Evolutionary conservation across 331 rosid genomes (phyloP).

Genomic region (Malus hybrid): DNA sequence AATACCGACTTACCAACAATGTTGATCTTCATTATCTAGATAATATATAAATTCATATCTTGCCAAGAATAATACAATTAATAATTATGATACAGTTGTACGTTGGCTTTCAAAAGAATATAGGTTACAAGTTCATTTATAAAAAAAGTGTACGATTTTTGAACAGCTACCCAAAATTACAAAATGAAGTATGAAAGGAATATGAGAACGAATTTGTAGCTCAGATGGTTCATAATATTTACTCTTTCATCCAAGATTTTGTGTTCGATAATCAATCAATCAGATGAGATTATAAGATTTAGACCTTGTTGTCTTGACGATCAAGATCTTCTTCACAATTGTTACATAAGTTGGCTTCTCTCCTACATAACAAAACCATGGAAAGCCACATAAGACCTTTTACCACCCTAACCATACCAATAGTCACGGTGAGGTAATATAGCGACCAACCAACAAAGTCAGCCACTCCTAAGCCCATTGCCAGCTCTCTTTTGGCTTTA

Average conservation of each 20-base stretch:
- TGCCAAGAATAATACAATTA: neutral
- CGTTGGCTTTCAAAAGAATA: neutral
- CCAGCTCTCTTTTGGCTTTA: slow-evolving; percentile 43
- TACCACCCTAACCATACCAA: slow-evolving; percentile 56
- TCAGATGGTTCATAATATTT: too few relatives aligned
- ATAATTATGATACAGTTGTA: neutral
- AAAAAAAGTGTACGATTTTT: neutral
- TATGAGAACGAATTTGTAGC: too few relatives aligned
- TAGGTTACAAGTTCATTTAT: neutral
- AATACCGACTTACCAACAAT: too few relatives aligned
- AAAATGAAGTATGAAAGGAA: too few relatives aligned
- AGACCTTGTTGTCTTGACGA: slow-evolving; percentile 32
- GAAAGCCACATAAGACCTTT: slow-evolving; percentile 44
- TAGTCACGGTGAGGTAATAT: slow-evolving; percentile 54
- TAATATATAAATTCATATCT: neutral
- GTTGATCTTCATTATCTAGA: too few relatives aligned
- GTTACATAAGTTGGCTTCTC: slow-evolving; percentile 11
- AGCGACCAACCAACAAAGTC: slow-evolving; percentile 64
- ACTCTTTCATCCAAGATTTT: too few relatives aligned
- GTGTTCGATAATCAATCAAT: neutral
- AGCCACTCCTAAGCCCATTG: slow-evolving; percentile 33
- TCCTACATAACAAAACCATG: slow-evolving; percentile 24
- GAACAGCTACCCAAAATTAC: neutral
- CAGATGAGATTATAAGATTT: slow-evolving; percentile 1
- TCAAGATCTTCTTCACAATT: slow-evolving; percentile 8